Evolutionary conservation across 179 eudicot genomes (phyloP).

Genomic region (Dionaea muscipula): DNA sequence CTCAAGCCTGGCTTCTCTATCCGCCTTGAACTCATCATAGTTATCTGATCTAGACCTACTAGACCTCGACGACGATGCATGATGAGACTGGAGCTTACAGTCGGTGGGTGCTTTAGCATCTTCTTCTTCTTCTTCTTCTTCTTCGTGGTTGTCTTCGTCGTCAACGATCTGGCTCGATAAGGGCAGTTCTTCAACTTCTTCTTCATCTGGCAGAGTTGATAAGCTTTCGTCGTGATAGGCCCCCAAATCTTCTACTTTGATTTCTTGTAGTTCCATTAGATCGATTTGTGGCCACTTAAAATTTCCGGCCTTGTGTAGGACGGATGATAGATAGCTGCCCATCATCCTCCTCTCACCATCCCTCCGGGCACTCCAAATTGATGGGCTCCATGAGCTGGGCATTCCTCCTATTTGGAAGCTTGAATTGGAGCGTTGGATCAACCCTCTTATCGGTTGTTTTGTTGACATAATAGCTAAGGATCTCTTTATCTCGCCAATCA

Average conservation of each 20-base stretch:
- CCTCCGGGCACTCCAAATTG: conserved; percentile 26
- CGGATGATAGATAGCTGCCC: conserved; percentile 40
- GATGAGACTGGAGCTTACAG: conserved; percentile 12
- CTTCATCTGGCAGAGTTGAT: conserved; percentile 14
- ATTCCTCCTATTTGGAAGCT: conserved; percentile 34
- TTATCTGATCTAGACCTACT: conserved; percentile 22
- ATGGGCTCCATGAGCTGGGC: conserved; percentile 48
- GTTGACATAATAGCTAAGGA: conserved; percentile 45
- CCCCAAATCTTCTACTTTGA: conserved; percentile 12
- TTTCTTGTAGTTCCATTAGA: conserved; percentile 9
- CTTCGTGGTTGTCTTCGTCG: conserved; percentile 17
- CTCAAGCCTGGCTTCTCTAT: conserved; percentile 64
- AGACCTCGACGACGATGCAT: conserved; percentile 21
- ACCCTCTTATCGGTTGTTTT: conserved; percentile 46
- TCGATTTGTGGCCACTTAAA: conserved; percentile 20
- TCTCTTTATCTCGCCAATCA: conserved; percentile 54
- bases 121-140: conserved; percentile 22
- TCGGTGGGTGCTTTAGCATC: conserved; percentile 13
- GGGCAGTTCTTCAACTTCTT: conserved; percentile 34
- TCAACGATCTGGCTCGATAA: conserved; percentile 32
- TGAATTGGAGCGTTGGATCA: conserved; percentile 29
- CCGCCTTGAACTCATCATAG: conserved; percentile 60
- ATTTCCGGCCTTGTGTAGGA: conserved; percentile 37
- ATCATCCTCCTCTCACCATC: conserved; percentile 31
- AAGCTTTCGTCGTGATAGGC: conserved; percentile 3